phyloP scores from a whole-genome alignment of 352 stramenopile species.

The Pythium plurisporium region DNA sequence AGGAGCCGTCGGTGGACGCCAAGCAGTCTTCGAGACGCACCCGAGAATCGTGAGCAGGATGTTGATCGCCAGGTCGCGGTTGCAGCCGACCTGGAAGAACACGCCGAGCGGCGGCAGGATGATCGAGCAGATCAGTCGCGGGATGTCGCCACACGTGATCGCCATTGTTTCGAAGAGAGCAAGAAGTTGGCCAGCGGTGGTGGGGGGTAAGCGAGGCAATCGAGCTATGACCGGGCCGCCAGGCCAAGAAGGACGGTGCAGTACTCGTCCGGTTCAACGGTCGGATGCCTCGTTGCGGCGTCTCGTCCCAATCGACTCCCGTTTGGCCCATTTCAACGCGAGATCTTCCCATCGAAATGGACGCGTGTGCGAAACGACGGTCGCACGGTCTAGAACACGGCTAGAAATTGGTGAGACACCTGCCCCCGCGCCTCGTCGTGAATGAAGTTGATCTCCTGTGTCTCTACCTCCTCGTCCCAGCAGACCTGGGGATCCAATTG shows the following conservation, averaged over 20 bases:
- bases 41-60: slow-evolving; percentile 22
- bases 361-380: not conserved
- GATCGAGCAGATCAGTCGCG: slow-evolving; percentile 22
- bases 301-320: not conserved
- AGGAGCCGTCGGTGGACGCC: not conserved
- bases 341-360: no score
- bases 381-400: not conserved
- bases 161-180: slow-evolving; percentile 7
- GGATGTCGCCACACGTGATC: slow-evolving; percentile 15
- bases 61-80: slow-evolving; percentile 25
- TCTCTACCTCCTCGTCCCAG: no score
- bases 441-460: no score
- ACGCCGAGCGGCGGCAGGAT: slow-evolving; percentile 30
- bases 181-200: no score
- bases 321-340: not conserved
- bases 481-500: no score
- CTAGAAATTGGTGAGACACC: not conserved
- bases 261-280: no score
- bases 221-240: no score
- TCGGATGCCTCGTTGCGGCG: no score
- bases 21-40: slow-evolving; percentile 6
- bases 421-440: no score
- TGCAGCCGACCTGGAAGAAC: slow-evolving; percentile 39
- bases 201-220: no score
- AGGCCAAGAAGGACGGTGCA: no score